A percentile compares a stretch with the other conserved stretches of the same genome.
Conservation (phyloP, 192 early-diverging fungal genomes). For the Geosiphon pyriformis region DNA sequence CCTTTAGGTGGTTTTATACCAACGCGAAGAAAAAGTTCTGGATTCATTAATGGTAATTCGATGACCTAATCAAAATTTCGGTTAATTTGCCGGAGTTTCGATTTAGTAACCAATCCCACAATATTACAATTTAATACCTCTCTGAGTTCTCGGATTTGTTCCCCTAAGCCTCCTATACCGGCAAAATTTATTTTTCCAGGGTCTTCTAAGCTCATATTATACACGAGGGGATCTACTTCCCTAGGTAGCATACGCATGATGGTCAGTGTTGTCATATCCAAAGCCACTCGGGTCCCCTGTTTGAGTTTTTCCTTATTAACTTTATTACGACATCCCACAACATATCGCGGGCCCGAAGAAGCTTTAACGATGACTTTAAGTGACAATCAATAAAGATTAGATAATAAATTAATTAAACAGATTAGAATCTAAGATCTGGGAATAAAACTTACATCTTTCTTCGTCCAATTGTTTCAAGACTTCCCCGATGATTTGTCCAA, state of each 20-base stretch:
- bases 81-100: too few species aligned
- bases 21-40: conserved; percentile 95
- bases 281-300: conserved; percentile 93
- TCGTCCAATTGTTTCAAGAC: conserved; percentile 96
- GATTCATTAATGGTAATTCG: conserved; percentile 97
- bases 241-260: conserved; percentile 98
- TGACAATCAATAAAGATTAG: neutral
- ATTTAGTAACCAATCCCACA: neutral
- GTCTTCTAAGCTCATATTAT: conserved; percentile 98
- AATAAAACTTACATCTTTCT: conserved; percentile 71
- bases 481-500: conserved; percentile 99
- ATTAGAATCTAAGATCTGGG: neutral
- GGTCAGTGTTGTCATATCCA: conserved; percentile 99
- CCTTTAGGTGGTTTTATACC: conserved; percentile 99
- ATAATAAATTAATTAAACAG: neutral
- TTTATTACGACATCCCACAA: conserved; percentile 93
- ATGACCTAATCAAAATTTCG: conserved; percentile 62
- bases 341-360: conserved; percentile 93
- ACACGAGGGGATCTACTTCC: conserved; percentile 98
- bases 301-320: conserved; percentile 94
- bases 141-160: conserved; percentile 96
- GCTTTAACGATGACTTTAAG: conserved; percentile 91
- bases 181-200: conserved; percentile 94
- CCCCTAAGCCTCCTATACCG: conserved; percentile 90
- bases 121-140: conserved; percentile 51